These are phyloP conservation scores for Flaveria bidentis DNA, from an alignment of 129 eudicot species.

Conservation along the genomic window DNA sequence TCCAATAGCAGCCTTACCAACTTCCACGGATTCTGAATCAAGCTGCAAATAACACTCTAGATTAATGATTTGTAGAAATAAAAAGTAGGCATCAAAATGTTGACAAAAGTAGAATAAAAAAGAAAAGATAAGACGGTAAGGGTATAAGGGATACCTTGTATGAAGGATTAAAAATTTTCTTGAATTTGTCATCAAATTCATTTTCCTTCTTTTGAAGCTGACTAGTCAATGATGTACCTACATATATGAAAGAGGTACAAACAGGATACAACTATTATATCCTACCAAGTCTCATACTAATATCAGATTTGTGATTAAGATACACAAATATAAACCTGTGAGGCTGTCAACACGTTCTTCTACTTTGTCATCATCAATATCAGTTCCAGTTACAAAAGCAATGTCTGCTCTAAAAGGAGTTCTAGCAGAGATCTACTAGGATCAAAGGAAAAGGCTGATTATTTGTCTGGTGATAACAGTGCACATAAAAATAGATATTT, in stretches of 20 bases:
- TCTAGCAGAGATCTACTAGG: slow-evolving; percentile 68
- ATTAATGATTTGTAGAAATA: background rate
- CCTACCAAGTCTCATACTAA: slow-evolving; percentile 10
- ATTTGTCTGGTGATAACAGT: slow-evolving; percentile 6
- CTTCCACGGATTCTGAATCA: slow-evolving; percentile 53
- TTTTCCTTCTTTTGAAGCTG: slow-evolving; percentile 57
- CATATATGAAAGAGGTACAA: slow-evolving; percentile 23
- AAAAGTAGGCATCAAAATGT: background rate
- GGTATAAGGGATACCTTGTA: slow-evolving; percentile 51
- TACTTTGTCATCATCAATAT: slow-evolving; percentile 41
- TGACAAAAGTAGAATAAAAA: background rate
- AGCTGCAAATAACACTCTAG: slow-evolving; percentile 49
- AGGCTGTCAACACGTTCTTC: slow-evolving; percentile 70
- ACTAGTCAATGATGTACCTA: slow-evolving; percentile 67
- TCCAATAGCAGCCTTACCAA: slow-evolving; percentile 85
- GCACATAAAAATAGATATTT: slow-evolving; percentile 8
- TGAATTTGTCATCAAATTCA: slow-evolving; percentile 68
- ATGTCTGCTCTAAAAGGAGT: slow-evolving; percentile 74
- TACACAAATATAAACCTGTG: slow-evolving; percentile 46
- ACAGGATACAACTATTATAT: background rate
- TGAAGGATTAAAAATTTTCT: slow-evolving; percentile 52
- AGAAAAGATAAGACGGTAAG: background rate
- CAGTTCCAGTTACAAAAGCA: slow-evolving; percentile 78
- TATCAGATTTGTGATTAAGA: slow-evolving; percentile 14
- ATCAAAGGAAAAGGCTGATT: slow-evolving; percentile 10